phyloP scores from a whole-genome alignment of 2,329 filamentous ascomycete genomes.

The Colletotrichum zoysiae region DNA sequence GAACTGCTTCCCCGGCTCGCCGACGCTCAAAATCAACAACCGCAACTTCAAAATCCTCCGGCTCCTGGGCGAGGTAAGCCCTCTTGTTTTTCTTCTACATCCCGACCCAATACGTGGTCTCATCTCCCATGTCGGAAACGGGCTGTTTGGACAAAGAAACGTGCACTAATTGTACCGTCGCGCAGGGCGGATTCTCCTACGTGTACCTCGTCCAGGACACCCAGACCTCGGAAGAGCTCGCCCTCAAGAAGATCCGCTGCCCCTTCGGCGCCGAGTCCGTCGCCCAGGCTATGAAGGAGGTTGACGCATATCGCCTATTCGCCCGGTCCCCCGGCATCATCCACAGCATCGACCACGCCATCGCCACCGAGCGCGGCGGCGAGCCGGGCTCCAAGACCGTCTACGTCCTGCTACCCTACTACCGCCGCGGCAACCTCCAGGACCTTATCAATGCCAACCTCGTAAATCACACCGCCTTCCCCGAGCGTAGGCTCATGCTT shows the following conservation, averaged over 20 bases:
- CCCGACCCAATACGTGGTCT: not conserved
- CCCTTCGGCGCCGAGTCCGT: slow-evolving; percentile 98
- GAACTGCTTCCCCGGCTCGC: slow-evolving; percentile 94
- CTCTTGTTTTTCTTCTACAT: slow-evolving; percentile 8
- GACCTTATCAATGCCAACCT: slow-evolving; percentile 99
- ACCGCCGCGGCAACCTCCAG: slow-evolving; percentile 93
- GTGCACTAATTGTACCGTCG: not conserved
- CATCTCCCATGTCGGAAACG: not conserved
- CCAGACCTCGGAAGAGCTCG: slow-evolving; percentile 84
- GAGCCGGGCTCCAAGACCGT: slow-evolving; percentile 84
- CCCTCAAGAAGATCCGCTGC: slow-evolving; percentile 98
- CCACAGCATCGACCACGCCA: slow-evolving; percentile 83
- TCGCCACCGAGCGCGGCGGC: slow-evolving; percentile 77
- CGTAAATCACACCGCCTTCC: slow-evolving; percentile 92
- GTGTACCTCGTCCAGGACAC: slow-evolving; percentile 98
- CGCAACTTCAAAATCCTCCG: slow-evolving; percentile 96
- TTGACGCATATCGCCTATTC: slow-evolving; percentile 96
- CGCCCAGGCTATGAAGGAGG: slow-evolving; percentile 93
- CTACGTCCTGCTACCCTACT: slow-evolving; percentile 96
- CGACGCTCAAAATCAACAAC: slow-evolving; percentile 94
- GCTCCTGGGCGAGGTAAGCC: slow-evolving; percentile 85
- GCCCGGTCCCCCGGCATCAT: slow-evolving; percentile 87
- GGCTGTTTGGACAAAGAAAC: not conserved
- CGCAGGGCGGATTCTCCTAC: slow-evolving; percentile 94
- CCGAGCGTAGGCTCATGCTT: slow-evolving; percentile 87